Percentiles rank a stretch among this genome's conserved stretches.
These are phyloP conservation scores for Stephania cephalantha DNA, from an alignment of 164 flowering plant species.

Conservation along the genomic window DNA sequence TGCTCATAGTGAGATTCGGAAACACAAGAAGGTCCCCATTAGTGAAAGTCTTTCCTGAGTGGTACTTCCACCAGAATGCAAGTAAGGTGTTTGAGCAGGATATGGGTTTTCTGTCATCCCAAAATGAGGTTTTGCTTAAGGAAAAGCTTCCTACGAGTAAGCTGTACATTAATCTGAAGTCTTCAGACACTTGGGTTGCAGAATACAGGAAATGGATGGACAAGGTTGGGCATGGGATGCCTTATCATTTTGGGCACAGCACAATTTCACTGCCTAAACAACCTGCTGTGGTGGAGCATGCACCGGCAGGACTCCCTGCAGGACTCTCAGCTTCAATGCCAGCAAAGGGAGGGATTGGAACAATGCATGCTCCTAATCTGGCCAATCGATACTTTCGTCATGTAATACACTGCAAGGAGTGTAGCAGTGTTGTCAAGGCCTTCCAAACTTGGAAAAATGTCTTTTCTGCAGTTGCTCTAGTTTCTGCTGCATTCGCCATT, in stretches of 20 bases:
- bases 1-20: constrained; percentile 94
- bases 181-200: constrained; percentile 88
- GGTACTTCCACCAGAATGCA: constrained; percentile 95
- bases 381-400: constrained; percentile 82
- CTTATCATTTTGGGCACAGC: constrained; percentile 84
- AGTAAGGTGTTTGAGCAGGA: constrained; percentile 96
- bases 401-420: constrained; percentile 80
- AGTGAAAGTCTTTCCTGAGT: constrained; percentile 50
- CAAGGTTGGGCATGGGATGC: constrained; percentile 96
- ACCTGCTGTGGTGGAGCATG: constrained; percentile 92
- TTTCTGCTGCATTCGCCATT: constrained; percentile 54
- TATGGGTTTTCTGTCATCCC: constrained; percentile 97
- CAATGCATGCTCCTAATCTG: constrained; percentile 67
- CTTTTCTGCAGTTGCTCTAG: constrained; percentile 43
- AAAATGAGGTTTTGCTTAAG: constrained; percentile 71
- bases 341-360: constrained; percentile 83
- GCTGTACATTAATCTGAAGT: constrained; percentile 64
- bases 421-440: constrained; percentile 49
- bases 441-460: constrained; percentile 63
- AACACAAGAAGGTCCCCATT: constrained; percentile 37
- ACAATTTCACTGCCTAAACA: constrained; percentile 62
- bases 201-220: constrained; percentile 98
- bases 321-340: constrained; percentile 71
- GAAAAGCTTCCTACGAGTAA: constrained; percentile 78
- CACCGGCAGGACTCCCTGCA: constrained; percentile 90